Base-by-base conservation (phyloP, 805 yeast species). In the Ogataea neopini region DNA sequence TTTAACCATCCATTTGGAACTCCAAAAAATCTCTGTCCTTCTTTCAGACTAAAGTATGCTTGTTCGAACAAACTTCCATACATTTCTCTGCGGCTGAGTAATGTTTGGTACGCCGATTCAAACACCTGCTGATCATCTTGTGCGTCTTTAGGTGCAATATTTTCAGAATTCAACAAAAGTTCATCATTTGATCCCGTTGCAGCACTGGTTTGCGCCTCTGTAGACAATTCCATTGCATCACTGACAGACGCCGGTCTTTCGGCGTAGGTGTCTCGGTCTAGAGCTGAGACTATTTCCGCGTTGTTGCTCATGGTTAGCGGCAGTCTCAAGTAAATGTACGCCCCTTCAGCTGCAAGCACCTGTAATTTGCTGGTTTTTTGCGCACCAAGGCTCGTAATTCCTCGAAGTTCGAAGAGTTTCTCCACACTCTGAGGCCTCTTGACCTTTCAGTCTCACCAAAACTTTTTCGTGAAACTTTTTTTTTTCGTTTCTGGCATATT, bases 21-120 rank as follows among this genome's bases (percentile, higher is more conserved):
- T 20, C 79, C 68, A 54, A 67, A 79, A 57, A 76, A 74, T 26
- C 51, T 61, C 40, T 74, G 79, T 6, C 84, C 86, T 49, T 78
- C 81, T 23, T 65, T 54, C 3, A 55, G 34, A 10, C 54, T 50
- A 6, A 44, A 33, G 11, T 42, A 32, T 4, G 59, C 49, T 8
- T 49, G 49, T 17, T 52, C 50, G 25, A 46, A 48, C 17, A 57
- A 22, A 9, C 44, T 40, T 3, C 47, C 52, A 30, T 49, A 54
- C 38, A 36, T 40, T 18, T 45, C 52, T 19, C 63, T 53, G n/a
- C 62, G 52, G n/a, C 49, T 25, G 7, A 43, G 20, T 7, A 62
- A 42, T 7, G 45, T 8, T 20, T 58, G 43, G 38, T 39, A 49
- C 11, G 49, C 50, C 8, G 57, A 19, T 9, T 25, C 14, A 4